phyloP scores from a whole-genome alignment of 768 basidiomycete genomes.

The Calocera cornea region DNA sequence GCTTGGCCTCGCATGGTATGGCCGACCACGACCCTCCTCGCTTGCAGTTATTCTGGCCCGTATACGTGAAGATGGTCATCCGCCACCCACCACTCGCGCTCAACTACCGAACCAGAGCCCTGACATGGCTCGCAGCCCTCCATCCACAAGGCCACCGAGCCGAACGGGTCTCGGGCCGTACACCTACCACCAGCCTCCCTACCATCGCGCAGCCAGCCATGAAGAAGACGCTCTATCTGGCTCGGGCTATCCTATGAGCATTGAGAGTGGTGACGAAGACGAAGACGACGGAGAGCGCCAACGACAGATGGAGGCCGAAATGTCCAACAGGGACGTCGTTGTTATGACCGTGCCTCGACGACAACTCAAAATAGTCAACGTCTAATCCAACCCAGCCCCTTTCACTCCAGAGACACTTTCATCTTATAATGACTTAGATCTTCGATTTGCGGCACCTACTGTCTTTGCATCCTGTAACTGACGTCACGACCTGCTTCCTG shows the following conservation, averaged over 20 bases:
- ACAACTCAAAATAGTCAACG: constrained; percentile 61
- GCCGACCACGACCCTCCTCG: constrained; percentile 43
- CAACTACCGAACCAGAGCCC: background rate
- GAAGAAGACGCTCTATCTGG: constrained; percentile 34
- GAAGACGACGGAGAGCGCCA: constrained; percentile 63
- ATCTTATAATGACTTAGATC: background rate
- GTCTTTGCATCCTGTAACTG: background rate
- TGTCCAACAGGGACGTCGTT: constrained; percentile 69
- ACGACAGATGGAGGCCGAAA: constrained; percentile 65
- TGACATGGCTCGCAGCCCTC: background rate
- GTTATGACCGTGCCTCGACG: constrained; percentile 64
- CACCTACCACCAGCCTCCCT: constrained; percentile 42
- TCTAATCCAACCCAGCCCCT: constrained; percentile 22
- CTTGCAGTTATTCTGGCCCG: constrained; percentile 35
- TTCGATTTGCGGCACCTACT: background rate
- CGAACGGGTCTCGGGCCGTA: background rate
- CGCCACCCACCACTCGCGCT: background rate
- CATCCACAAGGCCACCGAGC: background rate
- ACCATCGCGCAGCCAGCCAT: constrained; percentile 39
- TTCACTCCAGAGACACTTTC: background rate
- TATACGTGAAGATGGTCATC: constrained; percentile 15
- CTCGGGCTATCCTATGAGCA: constrained; percentile 25
- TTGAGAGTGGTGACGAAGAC: constrained; percentile 34
- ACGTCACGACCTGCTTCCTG: background rate
- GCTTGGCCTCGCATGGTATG: constrained; percentile 42